Conservation (phyloP, 805 yeast genomes). For the Spathaspora sp. region DNA sequence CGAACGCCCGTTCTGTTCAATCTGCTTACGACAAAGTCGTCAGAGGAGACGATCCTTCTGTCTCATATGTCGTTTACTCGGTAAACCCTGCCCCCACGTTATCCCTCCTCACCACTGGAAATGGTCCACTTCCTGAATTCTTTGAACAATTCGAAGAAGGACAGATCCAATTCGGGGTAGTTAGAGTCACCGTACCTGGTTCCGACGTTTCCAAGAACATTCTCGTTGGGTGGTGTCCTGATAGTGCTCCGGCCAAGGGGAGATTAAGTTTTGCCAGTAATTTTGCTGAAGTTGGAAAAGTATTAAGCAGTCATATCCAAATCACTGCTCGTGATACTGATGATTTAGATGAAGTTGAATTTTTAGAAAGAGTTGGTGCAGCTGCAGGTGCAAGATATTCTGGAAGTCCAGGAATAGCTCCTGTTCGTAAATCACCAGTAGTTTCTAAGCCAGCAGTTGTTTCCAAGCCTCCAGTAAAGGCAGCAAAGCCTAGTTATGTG, state of each 20-base stretch:
- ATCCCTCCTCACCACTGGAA: conserved; percentile 48
- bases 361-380: conserved; percentile 71
- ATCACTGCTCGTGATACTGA: conserved; percentile 93
- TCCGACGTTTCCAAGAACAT: conserved; percentile 83
- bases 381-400: conserved; percentile 97
- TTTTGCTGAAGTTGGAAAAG: conserved; percentile 69
- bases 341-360: conserved; percentile 77
- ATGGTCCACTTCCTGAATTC: conserved; percentile 72
- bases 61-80: conserved; percentile 77
- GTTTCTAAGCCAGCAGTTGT: conserved; percentile 16
- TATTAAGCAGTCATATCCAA: conserved; percentile 84
- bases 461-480: conserved; percentile 20
- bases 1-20: conserved; percentile 74
- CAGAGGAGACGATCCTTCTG: conserved; percentile 58
- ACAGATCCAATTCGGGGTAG: conserved; percentile 84
- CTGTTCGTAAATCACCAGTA: conserved; percentile 3
- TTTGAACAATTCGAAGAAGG: conserved; percentile 81
- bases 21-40: conserved; percentile 75
- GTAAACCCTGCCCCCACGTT: conserved; percentile 57
- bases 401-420: conserved; percentile 33
- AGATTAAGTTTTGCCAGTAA: conserved; percentile 75
- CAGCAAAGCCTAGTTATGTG: conserved; percentile 26
- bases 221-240: conserved; percentile 96
- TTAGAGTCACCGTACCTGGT: conserved; percentile 86
- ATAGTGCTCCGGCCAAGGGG: conserved; percentile 79